Evolutionary conservation across 306 rosid species (phyloP).

Genomic region (Cotoneaster glaucophyllus): DNA sequence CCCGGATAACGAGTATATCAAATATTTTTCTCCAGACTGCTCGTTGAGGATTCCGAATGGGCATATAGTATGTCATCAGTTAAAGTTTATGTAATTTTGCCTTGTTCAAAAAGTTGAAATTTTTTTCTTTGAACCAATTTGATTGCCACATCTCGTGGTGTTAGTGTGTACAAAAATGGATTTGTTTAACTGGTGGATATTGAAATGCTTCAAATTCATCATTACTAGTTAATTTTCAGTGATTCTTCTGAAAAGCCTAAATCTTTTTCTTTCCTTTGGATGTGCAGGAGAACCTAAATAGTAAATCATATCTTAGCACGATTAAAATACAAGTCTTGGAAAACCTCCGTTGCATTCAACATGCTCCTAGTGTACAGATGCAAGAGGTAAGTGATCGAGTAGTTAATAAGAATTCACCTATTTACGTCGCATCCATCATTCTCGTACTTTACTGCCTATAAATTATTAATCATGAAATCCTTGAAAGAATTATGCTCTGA

Average conservation of each 20-base stretch:
- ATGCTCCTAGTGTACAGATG: slow-evolving; percentile 96
- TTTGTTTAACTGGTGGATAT: neutral
- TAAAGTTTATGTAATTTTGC: slow-evolving; percentile 2
- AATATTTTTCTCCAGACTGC: slow-evolving; percentile 84
- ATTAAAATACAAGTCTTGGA: slow-evolving; percentile 91
- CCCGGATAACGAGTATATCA: slow-evolving; percentile 84
- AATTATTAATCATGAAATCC: neutral
- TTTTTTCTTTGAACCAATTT: neutral
- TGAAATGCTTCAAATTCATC: neutral
- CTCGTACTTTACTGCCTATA: too few species aligned
- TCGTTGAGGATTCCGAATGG: slow-evolving; percentile 83
- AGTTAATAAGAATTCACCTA: neutral
- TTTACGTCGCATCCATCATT: too few species aligned
- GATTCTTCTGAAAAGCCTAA: neutral
- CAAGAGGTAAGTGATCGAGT: slow-evolving; percentile 62
- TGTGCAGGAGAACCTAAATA: slow-evolving; percentile 81
- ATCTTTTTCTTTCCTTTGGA: slow-evolving; percentile 6
- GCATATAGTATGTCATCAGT: slow-evolving; percentile 58
- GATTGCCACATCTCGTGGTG: neutral
- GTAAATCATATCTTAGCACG: slow-evolving; percentile 83
- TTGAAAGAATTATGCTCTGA: neutral
- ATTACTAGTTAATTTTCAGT: neutral
- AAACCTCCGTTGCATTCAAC: slow-evolving; percentile 88
- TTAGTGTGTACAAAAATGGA: neutral
- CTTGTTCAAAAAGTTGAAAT: neutral